phyloP scores from a whole-genome alignment of 2,329 filamentous ascomycete species.

The Trematosphaeria pertusa region DNA sequence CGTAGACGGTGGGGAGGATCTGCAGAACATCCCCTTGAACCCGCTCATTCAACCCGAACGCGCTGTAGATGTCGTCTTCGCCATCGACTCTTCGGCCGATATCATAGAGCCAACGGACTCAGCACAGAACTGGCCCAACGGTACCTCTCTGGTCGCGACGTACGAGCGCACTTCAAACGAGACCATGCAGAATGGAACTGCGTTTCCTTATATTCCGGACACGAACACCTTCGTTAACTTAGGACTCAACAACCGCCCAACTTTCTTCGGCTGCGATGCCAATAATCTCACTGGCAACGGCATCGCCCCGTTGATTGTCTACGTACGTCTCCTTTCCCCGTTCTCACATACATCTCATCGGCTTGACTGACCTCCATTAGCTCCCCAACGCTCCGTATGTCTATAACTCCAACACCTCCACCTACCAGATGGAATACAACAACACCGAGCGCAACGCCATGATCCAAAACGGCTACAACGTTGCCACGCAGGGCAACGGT shows the following conservation, averaged over 20 bases:
- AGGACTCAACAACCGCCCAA: conserved; percentile 74
- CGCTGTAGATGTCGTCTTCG: conserved; percentile 79
- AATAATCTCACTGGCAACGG: conserved; percentile 64
- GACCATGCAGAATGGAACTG: conserved; percentile 69
- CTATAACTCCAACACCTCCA: conserved; percentile 78
- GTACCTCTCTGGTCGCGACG: conserved; percentile 74
- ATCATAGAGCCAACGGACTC: conserved; percentile 53
- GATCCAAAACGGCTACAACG: conserved; percentile 85
- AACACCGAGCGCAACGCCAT: conserved; percentile 74
- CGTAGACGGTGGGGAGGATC: conserved; percentile 79
- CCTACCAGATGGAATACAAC: conserved; percentile 72
- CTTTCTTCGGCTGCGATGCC: conserved; percentile 80
- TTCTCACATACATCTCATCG: no score
- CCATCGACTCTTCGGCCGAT: conserved; percentile 79
- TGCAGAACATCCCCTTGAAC: conserved; percentile 80
- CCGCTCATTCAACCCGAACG: conserved; percentile 78
- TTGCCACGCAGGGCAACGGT: conserved; percentile 80
- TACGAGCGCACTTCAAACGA: conserved; percentile 69
- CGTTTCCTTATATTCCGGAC: conserved; percentile 76
- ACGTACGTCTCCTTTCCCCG: no score
- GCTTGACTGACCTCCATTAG: no score
- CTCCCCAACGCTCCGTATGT: conserved; percentile 84
- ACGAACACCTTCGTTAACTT: conserved; percentile 80
- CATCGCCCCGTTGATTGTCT: conserved; percentile 76
- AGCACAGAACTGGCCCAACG: conserved; percentile 74